A percentile compares a stretch with the other conserved stretches of the same genome.
phyloP scores from a whole-genome alignment of 139 green algal genomes.

The Volvox reticuliferus region DNA sequence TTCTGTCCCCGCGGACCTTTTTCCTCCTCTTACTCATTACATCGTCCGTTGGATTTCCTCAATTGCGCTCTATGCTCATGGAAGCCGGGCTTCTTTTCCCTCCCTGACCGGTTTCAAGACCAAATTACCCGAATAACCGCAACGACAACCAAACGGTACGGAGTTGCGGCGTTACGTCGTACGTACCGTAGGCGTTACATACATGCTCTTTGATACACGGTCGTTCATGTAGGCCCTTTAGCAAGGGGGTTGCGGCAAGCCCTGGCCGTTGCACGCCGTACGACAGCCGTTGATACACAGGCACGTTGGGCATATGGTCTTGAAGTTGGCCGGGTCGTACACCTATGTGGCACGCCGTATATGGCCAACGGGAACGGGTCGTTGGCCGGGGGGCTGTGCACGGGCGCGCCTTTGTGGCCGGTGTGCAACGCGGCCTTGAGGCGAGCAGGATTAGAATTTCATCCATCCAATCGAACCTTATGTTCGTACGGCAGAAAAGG shows the following conservation, averaged over 20 bases:
- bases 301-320: slow-evolving; percentile 26
- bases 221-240: too few species aligned
- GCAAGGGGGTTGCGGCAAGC: background rate
- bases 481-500: too few species aligned
- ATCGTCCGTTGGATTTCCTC: too few species aligned
- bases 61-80: too few species aligned
- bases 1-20: too few species aligned
- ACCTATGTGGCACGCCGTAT: background rate
- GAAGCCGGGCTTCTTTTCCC: too few species aligned
- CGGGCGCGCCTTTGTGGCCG: background rate
- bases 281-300: slow-evolving; percentile 23
- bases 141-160: background rate
- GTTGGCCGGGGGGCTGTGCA: background rate
- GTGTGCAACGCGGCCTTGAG: background rate
- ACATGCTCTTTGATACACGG: background rate
- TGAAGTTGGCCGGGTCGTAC: slow-evolving; percentile 31
- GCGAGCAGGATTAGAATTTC: background rate
- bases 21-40: too few species aligned
- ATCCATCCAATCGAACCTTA: too few species aligned
- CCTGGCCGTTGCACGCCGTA: background rate
- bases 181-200: background rate
- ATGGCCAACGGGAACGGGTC: background rate
- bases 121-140: background rate
- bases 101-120: too few species aligned
- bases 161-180: background rate